A percentile compares a stretch with the other conserved stretches of the same genome.
These are phyloP conservation scores for Forsythia viridissima DNA, from an alignment of 257 asterid species.

Conservation along the genomic window DNA sequence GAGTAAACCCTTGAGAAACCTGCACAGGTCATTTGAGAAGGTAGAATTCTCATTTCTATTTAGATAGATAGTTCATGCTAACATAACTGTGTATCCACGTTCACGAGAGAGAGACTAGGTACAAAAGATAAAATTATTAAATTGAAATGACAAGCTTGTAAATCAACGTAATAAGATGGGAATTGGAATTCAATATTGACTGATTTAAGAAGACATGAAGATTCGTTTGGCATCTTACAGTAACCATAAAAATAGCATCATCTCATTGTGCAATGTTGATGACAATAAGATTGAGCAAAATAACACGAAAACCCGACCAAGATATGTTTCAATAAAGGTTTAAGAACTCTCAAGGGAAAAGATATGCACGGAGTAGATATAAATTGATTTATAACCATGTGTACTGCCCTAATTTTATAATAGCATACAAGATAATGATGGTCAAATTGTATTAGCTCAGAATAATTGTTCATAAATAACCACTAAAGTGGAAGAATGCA, in stretches of 20 bases:
- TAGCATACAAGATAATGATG: background rate
- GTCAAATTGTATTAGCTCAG: background rate
- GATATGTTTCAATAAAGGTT: background rate
- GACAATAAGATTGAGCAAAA: background rate
- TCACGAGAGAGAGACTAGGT: background rate
- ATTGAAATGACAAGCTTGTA: background rate
- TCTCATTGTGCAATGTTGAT: background rate
- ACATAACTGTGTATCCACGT: background rate
- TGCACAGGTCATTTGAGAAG: background rate
- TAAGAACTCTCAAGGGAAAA: background rate
- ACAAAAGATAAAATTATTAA: background rate
- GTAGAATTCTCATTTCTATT: background rate
- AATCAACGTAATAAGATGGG: background rate
- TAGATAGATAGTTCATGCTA: background rate
- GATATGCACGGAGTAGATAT: background rate
- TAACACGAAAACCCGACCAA: background rate
- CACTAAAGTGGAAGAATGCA: background rate
- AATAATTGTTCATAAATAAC: background rate
- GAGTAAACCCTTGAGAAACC: background rate
- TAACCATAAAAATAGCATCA: background rate
- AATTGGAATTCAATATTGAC: background rate
- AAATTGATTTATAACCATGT: background rate
- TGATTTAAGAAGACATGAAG: background rate
- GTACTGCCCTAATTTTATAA: background rate
- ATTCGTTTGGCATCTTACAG: background rate